A percentile compares a stretch with the other conserved stretches of the same genome.
Evolutionary conservation across 164 flowering plant genomes (phyloP).

Genomic region (Vitis cinerea): DNA sequence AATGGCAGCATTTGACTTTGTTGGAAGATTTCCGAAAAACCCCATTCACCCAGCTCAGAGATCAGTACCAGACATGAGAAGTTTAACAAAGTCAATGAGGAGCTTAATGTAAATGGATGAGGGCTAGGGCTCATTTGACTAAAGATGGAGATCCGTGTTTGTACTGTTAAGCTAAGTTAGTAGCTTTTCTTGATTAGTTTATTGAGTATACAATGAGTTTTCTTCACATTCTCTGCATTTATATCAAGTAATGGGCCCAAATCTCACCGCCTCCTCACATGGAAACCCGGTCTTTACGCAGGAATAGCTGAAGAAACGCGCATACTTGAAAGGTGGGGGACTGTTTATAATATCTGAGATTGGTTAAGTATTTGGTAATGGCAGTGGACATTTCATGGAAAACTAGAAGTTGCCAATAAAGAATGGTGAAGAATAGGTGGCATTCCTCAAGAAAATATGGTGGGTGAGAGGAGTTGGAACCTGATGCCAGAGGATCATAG

Average conservation of each 20-base stretch:
- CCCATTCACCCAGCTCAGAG: neutral
- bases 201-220: too few species aligned
- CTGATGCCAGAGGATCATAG: neutral
- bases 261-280: conserved; percentile 4
- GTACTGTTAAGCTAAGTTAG: too few species aligned
- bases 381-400: neutral
- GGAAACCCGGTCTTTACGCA: neutral
- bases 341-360: neutral
- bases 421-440: neutral
- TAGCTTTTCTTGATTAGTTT: too few species aligned
- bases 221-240: too few species aligned
- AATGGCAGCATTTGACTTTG: neutral
- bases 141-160: too few species aligned
- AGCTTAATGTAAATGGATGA: too few species aligned
- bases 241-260: too few species aligned
- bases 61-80: too few species aligned
- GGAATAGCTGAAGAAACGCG: neutral
- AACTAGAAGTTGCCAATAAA: too few species aligned
- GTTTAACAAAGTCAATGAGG: too few species aligned
- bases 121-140: too few species aligned
- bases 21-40: neutral
- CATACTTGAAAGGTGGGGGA: neutral
- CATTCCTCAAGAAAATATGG: neutral
- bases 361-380: neutral
- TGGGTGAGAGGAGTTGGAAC: neutral